phyloP scores from a whole-genome alignment of 2,329 filamentous ascomycete species.

The Microsporum audouinii region DNA sequence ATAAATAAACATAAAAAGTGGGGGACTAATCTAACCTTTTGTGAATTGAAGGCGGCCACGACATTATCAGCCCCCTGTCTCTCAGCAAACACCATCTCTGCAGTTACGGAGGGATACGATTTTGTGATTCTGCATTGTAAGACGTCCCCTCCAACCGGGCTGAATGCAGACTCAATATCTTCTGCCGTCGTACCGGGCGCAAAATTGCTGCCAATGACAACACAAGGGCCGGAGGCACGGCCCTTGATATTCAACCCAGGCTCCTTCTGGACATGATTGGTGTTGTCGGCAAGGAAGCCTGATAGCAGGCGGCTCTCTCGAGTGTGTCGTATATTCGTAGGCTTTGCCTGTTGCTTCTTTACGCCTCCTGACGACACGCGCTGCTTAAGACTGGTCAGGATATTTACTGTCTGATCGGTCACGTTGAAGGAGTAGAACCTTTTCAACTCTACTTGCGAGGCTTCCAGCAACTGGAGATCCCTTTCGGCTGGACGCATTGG shows the following conservation, averaged over 20 bases:
- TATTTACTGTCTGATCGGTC: neutral
- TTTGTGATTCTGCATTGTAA: constrained; percentile 43
- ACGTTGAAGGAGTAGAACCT: constrained; percentile 29
- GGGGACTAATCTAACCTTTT: constrained; percentile 39
- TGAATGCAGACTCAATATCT: constrained; percentile 52
- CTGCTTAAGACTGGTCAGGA: constrained; percentile 6
- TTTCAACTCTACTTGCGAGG: constrained; percentile 49
- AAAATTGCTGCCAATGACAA: constrained; percentile 52
- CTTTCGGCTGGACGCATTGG: constrained; percentile 24
- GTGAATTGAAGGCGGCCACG: constrained; percentile 51
- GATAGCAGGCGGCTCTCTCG: constrained; percentile 10
- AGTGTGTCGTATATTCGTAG: neutral
- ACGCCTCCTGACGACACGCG: constrained; percentile 4
- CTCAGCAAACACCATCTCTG: constrained; percentile 48
- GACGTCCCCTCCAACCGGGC: constrained; percentile 42
- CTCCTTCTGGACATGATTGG: neutral
- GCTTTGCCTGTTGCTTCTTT: constrained; percentile 5
- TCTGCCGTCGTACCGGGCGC: constrained; percentile 54
- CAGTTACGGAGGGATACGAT: constrained; percentile 47
- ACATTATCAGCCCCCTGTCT: constrained; percentile 47
- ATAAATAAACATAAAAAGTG: neutral
- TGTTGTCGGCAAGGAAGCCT: neutral
- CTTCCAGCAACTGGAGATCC: constrained; percentile 36
- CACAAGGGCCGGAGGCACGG: constrained; percentile 41
- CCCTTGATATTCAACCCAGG: constrained; percentile 46